Percentiles rank a stretch among this genome's conserved stretches.
phyloP scores from a whole-genome alignment of 1,284 basidiomycete species.

The Meripilus lineatus region DNA sequence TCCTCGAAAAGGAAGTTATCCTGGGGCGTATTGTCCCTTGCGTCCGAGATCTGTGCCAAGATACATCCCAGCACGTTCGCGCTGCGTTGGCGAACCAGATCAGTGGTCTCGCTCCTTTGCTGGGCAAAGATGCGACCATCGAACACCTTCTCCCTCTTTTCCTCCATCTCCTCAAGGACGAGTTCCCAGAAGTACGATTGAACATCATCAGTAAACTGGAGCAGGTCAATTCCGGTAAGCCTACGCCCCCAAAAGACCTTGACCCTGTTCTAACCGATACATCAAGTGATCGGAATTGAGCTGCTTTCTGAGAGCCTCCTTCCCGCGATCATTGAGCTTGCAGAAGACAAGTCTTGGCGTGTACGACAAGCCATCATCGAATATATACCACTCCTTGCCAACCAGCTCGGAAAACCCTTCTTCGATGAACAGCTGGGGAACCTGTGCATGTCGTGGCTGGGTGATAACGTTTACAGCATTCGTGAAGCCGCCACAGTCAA shows the following conservation, averaged over 20 bases:
- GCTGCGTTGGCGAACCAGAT: conserved; percentile 97
- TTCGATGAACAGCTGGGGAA: conserved; percentile 98
- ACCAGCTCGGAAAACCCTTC: conserved; percentile 94
- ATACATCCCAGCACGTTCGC: conserved; percentile 95
- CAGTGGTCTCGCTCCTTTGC: conserved; percentile 92
- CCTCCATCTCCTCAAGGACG: conserved; percentile 95
- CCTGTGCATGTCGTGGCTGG: conserved; percentile 99
- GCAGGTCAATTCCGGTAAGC: conserved; percentile 87
- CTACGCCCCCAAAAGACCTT: neutral
- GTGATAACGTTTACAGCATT: conserved; percentile 98
- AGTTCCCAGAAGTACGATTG: conserved; percentile 96
- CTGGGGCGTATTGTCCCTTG: conserved; percentile 94
- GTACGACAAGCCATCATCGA: conserved; percentile 99
- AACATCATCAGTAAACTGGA: conserved; percentile 99
- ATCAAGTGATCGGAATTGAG: conserved; percentile 92
- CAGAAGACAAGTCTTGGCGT: conserved; percentile 99
- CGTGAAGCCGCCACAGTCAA: conserved; percentile 97
- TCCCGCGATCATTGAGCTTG: conserved; percentile 96
- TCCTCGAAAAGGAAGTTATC: conserved; percentile 93
- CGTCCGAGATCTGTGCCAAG: conserved; percentile 91
- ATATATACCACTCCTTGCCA: conserved; percentile 94
- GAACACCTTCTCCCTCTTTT: conserved; percentile 97
- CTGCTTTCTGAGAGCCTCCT: conserved; percentile 93
- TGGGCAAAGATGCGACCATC: conserved; percentile 93
- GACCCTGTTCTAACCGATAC: conserved; percentile 1